phyloP scores from a whole-genome alignment of 2,329 filamentous ascomycete species.

The Monilinia polystroma region DNA sequence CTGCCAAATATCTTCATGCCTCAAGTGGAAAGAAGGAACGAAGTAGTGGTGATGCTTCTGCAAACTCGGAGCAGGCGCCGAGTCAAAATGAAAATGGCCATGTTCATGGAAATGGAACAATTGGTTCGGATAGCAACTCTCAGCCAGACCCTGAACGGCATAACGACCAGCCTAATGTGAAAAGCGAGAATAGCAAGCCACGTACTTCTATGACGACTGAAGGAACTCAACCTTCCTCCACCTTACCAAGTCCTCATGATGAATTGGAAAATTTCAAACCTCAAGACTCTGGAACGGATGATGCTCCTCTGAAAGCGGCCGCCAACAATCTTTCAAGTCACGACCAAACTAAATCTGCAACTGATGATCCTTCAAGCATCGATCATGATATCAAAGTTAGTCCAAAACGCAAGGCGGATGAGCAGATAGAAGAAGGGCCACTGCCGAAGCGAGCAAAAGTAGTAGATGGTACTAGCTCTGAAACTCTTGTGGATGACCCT shows the following conservation, averaged over 20 bases:
- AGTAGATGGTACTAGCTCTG: background rate
- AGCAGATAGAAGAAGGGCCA: constrained; percentile 10
- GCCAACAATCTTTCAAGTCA: constrained; percentile 37
- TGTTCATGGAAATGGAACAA: constrained; percentile 13
- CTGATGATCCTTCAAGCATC: constrained; percentile 17
- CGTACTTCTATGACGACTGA: background rate
- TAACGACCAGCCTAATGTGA: constrained; percentile 19
- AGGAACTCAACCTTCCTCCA: constrained; percentile 4
- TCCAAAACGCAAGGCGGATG: constrained; percentile 24
- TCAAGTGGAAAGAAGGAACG: constrained; percentile 19
- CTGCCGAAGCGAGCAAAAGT: constrained; percentile 13
- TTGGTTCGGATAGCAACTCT: constrained; percentile 17
- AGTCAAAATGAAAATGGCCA: constrained; percentile 19
- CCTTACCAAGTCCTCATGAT: background rate
- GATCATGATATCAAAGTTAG: constrained; percentile 7
- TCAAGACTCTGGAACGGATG: constrained; percentile 28
- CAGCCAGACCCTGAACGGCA: constrained; percentile 8
- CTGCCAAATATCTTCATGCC: constrained; percentile 22
- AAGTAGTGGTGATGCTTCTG: background rate
- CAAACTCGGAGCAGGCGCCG: background rate
- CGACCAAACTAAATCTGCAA: constrained; percentile 11
- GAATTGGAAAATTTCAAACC: too few species aligned
- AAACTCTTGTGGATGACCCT: background rate
- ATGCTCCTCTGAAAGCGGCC: constrained; percentile 32
- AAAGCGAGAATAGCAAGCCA: constrained; percentile 24